A percentile compares a stretch with the other conserved stretches of the same genome.
Evolutionary conservation across 768 basidiomycete genomes (phyloP).

Genomic region (Suillus lakei): DNA sequence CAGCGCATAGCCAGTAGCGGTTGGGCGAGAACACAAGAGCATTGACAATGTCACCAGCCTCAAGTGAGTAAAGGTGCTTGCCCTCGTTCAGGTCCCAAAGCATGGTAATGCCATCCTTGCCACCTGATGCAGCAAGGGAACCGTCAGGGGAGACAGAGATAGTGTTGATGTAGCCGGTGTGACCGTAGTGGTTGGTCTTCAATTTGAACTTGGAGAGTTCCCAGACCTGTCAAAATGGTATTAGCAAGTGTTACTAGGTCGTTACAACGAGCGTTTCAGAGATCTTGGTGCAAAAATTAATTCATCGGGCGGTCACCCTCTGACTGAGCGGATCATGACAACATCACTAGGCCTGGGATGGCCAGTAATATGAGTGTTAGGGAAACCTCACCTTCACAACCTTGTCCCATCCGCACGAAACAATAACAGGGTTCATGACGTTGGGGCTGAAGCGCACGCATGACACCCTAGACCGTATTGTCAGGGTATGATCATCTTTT

Average conservation of each 20-base stretch:
- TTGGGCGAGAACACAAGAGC: conserved; percentile 99
- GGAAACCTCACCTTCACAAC: conserved; percentile 88
- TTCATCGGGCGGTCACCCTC: conserved; percentile 73
- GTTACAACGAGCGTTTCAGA: conserved; percentile 51
- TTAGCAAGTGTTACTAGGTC: conserved; percentile 13
- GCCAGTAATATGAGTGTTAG: conserved; percentile 6
- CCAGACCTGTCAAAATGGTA: conserved; percentile 76
- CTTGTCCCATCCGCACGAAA: conserved; percentile 99
- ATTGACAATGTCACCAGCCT: conserved; percentile 98
- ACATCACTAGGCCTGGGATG: conserved; percentile 30
- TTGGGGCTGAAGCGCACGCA: conserved; percentile 99
- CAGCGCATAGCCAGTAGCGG: conserved; percentile 99
- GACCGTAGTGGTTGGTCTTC: conserved; percentile 99
- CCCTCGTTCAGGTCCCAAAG: conserved; percentile 99
- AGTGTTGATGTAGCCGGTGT: conserved; percentile 99
- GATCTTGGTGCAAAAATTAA: conserved; percentile 83
- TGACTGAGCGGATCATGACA: conserved; percentile 88
- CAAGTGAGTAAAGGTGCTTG: conserved; percentile 99
- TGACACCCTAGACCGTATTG: conserved; percentile 73
- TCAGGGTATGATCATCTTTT: background rate
- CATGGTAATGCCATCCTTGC: conserved; percentile 99
- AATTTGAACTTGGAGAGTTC: conserved; percentile 99
- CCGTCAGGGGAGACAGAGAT: conserved; percentile 98
- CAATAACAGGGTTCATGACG: conserved; percentile 95
- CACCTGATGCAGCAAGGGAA: conserved; percentile 97